Evolutionary conservation across 345 rosid genomes (phyloP), one percentile per base, ranked within the genome.

Genomic region (Lepidium africanum): DNA sequence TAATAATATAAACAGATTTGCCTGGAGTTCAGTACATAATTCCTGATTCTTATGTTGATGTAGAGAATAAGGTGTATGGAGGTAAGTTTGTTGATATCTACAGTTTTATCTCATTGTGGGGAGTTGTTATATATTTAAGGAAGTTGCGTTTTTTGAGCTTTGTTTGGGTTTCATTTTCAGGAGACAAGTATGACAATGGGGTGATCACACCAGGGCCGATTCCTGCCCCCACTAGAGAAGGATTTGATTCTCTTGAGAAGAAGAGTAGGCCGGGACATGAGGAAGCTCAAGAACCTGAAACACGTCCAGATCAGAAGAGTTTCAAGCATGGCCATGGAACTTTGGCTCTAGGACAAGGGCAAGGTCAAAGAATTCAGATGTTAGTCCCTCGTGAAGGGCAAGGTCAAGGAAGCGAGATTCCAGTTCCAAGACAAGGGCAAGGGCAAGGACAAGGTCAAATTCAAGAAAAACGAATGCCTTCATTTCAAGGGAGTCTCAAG

Each of bases 11-110:
- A 68, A 76, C 85, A 94, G 99, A 76, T 59, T 15, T 94, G 10
- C 87, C 91, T 14, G 92, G 91, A 33, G 96, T 86, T 71, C 87
- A 86, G 17, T 94, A 85, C 33, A 82, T 94, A 23, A 74, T 91
- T 65, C 96, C 99, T 3, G 96, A 94, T 83, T 94, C 97, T 17
- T 91, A 87, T 71, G 84, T 87, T 48, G 97, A 94, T 81, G 89
- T 87, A 5, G 81, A 63, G 53, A 94, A 86, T 56, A 88, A 94
- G 77, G 85, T 87, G 53, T 91, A 89, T 66, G 99, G 96, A 85
- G 97, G 99, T 91, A 23, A 56, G 58, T 46, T n/a, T 61, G 58
- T 59, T 55, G 4, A 11, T 63, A 42, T 48, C 14, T 59, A 0
- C 32, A 7, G 4, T 45, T 7, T 25, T 50, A 33, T 54, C 41